A percentile compares a stretch with the other conserved stretches of the same genome.
Evolutionary conservation across 1,284 basidiomycete genomes (phyloP).

Genomic region (Cutaneotrichosporon sp.): DNA sequence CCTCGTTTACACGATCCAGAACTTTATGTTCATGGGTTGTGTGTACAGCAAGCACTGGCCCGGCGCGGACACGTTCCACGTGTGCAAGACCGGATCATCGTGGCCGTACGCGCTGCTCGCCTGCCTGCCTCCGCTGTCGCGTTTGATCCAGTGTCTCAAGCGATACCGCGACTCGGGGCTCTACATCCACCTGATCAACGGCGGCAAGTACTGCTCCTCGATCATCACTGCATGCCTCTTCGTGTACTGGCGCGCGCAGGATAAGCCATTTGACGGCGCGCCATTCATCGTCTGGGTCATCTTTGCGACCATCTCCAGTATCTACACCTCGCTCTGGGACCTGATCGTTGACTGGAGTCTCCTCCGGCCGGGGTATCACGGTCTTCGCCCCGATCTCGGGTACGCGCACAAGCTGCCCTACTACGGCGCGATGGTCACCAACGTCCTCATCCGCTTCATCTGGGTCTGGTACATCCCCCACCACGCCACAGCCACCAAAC

Average conservation of each 20-base stretch:
- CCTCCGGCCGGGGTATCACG: slow-evolving; percentile 59
- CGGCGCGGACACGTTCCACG: slow-evolving; percentile 40
- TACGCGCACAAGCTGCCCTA: slow-evolving; percentile 57
- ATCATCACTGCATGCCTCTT: slow-evolving; percentile 64
- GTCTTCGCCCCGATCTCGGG: slow-evolving; percentile 69
- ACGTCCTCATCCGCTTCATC: slow-evolving; percentile 69
- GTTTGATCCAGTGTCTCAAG: slow-evolving; percentile 77
- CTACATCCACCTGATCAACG: slow-evolving; percentile 78
- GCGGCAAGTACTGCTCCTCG: slow-evolving; percentile 67
- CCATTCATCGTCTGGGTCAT: slow-evolving; percentile 63
- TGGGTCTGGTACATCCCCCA: slow-evolving; percentile 75
- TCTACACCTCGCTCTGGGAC: slow-evolving; percentile 76
- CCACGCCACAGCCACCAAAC: slow-evolving; percentile 52
- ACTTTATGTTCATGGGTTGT: slow-evolving; percentile 55
- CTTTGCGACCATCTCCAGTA: slow-evolving; percentile 58
- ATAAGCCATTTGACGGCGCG: slow-evolving; percentile 45
- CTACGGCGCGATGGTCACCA: slow-evolving; percentile 55
- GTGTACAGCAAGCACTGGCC: slow-evolving; percentile 43
- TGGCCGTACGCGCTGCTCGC: slow-evolving; percentile 56
- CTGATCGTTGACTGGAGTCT: slow-evolving; percentile 56
- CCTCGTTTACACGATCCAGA: slow-evolving; percentile 66
- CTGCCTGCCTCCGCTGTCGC: slow-evolving; percentile 53
- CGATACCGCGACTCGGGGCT: slow-evolving; percentile 75
- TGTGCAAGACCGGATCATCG: slow-evolving; percentile 61
- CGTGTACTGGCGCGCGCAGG: slow-evolving; percentile 65